Evolutionary conservation across 2,329 filamentous ascomycete genomes (phyloP), one percentile per base, ranked within the genome.

Genomic region (Pseudogymnoascus sp.): DNA sequence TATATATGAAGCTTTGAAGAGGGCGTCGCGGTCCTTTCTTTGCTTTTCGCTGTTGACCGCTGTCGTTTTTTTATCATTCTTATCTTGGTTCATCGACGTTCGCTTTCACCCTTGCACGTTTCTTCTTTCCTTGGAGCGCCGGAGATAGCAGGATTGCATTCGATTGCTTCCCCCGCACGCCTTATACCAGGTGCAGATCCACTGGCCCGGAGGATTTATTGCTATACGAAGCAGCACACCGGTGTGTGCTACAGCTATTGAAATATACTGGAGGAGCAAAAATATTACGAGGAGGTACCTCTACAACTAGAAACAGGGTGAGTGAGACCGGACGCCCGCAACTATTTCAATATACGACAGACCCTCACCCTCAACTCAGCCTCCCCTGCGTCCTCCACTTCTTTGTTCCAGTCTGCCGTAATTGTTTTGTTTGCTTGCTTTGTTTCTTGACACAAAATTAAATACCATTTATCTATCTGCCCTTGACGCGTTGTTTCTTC

Each of bases 341-440:
- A 48, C 42, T 48, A 48, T 48, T 48, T 48, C 42, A 48, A 48
- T 48, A 48, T 48, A 48, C 42, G 42, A 48, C 42, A 25, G 29
- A 8, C 42, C 42, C 12, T 29, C 21, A 48, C 21, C 21, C 21
- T 21, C 21, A 21, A 21, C 42, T 48, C 42, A 48, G 42, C 42
- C 42, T 48, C 42, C 13, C 42, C 42, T 25, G 5, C 42, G 42
- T 9, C 42, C 42, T 48, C 42, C 42, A 48, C 42, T 48, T 48
- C 42, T 48, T 48, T 29, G 42, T 48, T 48, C 42, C 42, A 29
- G 25, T 4, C 5, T 48, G 13, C 21, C 21, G 21, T 21, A 21
- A 21, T 21, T 21, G 5, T 48, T 48, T 48, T 44, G 41, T 48
- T 48, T 48, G 42, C 29, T 48, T 48, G 21, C 42, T 48, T 48